phyloP scores from a whole-genome alignment of 345 rosid species.

The Geranium rotundifolium region DNA sequence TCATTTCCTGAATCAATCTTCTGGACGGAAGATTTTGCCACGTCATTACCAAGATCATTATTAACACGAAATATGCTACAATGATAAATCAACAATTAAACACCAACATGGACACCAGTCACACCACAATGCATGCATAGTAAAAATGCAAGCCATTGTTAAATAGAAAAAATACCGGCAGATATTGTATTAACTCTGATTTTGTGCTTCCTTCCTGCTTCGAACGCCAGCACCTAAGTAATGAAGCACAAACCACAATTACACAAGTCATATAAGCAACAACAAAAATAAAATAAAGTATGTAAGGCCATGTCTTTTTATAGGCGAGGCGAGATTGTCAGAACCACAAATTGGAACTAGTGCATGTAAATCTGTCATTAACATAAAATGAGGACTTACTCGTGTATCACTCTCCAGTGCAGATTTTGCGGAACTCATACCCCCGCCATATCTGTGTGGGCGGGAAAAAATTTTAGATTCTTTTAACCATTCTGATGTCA shows the following conservation, averaged over 20 bases:
- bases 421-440: slow-evolving; percentile 98
- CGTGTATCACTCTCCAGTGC: slow-evolving; percentile 93
- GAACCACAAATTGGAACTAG: neutral
- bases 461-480: neutral
- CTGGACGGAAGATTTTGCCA: no score
- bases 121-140: no score
- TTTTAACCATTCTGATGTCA: neutral
- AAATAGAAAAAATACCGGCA: slow-evolving; percentile 30
- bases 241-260: neutral
- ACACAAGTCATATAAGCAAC: neutral
- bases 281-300: no score
- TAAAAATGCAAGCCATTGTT: neutral
- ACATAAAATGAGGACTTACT: slow-evolving; percentile 23
- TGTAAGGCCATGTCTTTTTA: no score
- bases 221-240: slow-evolving; percentile 58
- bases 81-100: neutral
- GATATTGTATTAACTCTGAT: slow-evolving; percentile 67
- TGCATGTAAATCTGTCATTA: neutral
- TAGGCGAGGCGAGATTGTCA: no score
- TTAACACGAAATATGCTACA: neutral
- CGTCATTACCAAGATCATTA: no score
- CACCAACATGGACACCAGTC: neutral
- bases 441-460: slow-evolving; percentile 79
- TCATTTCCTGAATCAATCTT: no score
- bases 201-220: slow-evolving; percentile 62